Conservation (phyloP, 495 filamentous ascomycete genomes). For the Aspergillus leporis region DNA sequence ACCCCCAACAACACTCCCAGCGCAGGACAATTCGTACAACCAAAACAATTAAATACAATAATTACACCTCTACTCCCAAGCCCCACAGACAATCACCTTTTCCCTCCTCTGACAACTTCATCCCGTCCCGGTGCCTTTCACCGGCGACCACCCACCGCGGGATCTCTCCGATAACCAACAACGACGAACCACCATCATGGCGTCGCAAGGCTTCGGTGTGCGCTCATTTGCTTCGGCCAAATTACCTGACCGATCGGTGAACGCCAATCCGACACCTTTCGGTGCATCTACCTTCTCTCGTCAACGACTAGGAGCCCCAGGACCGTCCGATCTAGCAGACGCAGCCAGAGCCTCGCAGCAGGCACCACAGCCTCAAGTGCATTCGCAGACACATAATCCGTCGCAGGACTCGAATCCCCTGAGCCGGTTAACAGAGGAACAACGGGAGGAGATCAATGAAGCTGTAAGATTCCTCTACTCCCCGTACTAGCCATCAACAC, state of each 20-base stretch:
- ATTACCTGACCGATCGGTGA: constrained; percentile 50
- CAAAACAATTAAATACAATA: not conserved
- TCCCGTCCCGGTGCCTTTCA: not conserved
- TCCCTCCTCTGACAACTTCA: not conserved
- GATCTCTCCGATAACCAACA: not conserved
- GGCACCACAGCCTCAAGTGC: constrained; percentile 23
- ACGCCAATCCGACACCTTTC: constrained; percentile 45
- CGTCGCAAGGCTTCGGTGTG: constrained; percentile 49
- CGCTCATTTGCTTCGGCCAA: constrained; percentile 50
- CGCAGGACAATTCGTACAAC: too few relatives aligned
- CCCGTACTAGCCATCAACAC: too few relatives aligned
- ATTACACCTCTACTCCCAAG: too few relatives aligned
- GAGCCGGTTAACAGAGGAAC: constrained; percentile 72
- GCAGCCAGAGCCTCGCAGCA: constrained; percentile 34
- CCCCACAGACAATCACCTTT: not conserved
- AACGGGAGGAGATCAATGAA: constrained; percentile 85
- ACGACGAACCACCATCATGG: constrained; percentile 25
- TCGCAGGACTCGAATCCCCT: constrained; percentile 50
- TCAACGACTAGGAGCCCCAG: constrained; percentile 32
- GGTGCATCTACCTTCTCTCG: constrained; percentile 49
- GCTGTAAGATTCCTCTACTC: constrained; percentile 58
- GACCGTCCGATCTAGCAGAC: constrained; percentile 33
- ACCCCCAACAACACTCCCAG: not conserved
- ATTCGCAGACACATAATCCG: constrained; percentile 38
- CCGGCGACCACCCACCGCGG: not conserved